These are phyloP conservation scores for Calocybe indica DNA, from an alignment of 768 basidiomycete genomes.

Conservation along the genomic window DNA sequence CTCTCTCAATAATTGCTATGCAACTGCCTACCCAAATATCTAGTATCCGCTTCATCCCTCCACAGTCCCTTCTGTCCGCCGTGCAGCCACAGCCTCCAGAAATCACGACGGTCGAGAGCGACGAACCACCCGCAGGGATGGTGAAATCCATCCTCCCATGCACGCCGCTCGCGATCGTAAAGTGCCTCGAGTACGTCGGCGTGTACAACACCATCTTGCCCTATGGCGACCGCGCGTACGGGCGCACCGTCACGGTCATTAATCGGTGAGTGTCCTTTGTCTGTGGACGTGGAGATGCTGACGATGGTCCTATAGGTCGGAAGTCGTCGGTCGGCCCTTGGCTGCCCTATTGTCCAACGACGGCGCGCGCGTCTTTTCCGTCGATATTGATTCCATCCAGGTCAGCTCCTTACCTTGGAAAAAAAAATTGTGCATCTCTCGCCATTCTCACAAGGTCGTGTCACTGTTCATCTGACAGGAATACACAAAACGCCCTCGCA, in stretches of 20 bases:
- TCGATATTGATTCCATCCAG: conserved; percentile 93
- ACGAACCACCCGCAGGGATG: conserved; percentile 72
- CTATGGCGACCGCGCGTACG: conserved; percentile 93
- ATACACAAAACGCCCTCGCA: conserved; percentile 85
- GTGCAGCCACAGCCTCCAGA: conserved; percentile 32
- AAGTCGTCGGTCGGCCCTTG: conserved; percentile 96
- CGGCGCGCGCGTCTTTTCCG: conserved; percentile 91
- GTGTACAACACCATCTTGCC: conserved; percentile 91
- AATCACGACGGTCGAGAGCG: conserved; percentile 31
- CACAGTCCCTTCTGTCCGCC: conserved; percentile 56
- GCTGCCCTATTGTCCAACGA: conserved; percentile 95
- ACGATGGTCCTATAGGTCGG: conserved; percentile 54
- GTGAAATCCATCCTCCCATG: conserved; percentile 98
- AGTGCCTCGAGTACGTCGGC: conserved; percentile 83
- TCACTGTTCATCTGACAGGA: conserved; percentile 37
- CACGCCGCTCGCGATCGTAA: conserved; percentile 95
- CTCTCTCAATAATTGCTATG: not conserved
- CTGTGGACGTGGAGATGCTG: not conserved
- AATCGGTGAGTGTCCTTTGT: conserved; percentile 58
- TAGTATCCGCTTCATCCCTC: conserved; percentile 91
- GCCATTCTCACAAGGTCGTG: not conserved
- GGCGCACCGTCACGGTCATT: conserved; percentile 88
- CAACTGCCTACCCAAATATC: conserved; percentile 3
- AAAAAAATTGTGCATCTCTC: not conserved
- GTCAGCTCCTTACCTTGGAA: conserved; percentile 21